These are phyloP conservation scores for Echria macrotheca DNA, from an alignment of 495 filamentous ascomycete species.

Conservation along the genomic window DNA sequence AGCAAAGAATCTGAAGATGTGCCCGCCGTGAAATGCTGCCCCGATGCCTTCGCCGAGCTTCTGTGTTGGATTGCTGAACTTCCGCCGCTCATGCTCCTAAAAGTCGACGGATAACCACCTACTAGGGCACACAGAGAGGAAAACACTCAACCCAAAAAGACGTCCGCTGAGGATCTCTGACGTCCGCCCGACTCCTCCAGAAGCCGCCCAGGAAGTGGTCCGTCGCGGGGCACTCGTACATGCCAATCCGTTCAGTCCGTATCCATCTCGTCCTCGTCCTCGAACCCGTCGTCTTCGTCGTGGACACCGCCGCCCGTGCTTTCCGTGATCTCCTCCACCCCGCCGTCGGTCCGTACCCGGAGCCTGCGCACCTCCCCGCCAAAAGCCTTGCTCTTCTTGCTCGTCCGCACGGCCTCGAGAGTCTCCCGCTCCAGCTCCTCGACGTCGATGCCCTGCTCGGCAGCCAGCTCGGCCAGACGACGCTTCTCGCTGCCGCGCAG, in stretches of 20 bases:
- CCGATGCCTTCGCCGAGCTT: not conserved
- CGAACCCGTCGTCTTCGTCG: slow-evolving; percentile 37
- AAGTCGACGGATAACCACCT: too few species aligned
- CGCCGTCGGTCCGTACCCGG: slow-evolving; percentile 59
- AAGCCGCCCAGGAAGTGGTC: too few species aligned
- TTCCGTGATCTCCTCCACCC: slow-evolving; percentile 51
- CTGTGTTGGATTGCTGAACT: too few species aligned
- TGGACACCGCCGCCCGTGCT: slow-evolving; percentile 11
- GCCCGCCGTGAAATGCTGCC: not conserved
- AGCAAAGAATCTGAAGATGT: not conserved
- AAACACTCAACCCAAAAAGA: too few species aligned
- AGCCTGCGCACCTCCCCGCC: slow-evolving; percentile 59
- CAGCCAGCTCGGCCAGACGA: slow-evolving; percentile 44
- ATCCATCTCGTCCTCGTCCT: slow-evolving; percentile 54
- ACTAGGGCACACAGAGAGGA: too few species aligned
- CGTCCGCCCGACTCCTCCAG: too few species aligned
- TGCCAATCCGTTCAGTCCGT: too few species aligned
- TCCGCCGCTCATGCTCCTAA: too few species aligned
- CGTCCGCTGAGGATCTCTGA: too few species aligned
- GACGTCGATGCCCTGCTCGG: slow-evolving; percentile 44
- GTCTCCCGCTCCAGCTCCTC: slow-evolving; percentile 49
- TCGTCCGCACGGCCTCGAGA: slow-evolving; percentile 22
- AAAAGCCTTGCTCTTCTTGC: slow-evolving; percentile 45
- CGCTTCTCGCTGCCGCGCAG: slow-evolving; percentile 53
- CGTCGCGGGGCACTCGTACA: too few species aligned